phyloP scores from a whole-genome alignment of 2,329 filamentous ascomycete genomes.

The Elsinoe ampelina region DNA sequence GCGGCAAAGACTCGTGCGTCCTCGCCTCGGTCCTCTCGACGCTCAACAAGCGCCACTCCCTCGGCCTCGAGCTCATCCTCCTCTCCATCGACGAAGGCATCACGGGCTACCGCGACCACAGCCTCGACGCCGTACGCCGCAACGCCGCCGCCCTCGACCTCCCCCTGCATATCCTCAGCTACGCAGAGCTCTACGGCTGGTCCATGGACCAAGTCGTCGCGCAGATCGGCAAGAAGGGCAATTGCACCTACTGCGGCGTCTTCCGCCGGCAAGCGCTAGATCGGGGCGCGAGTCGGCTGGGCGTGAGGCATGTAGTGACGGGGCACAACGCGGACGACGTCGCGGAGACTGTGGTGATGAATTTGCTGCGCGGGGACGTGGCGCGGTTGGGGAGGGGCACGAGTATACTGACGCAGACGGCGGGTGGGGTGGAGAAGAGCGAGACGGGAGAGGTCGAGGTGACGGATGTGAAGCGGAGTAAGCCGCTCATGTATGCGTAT shows the following conservation, averaged over 20 bases:
- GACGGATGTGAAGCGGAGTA: slow-evolving; percentile 90
- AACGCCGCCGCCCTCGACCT: slow-evolving; percentile 88
- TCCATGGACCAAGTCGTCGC: slow-evolving; percentile 99
- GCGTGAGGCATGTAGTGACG: slow-evolving; percentile 87
- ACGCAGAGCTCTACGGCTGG: slow-evolving; percentile 92
- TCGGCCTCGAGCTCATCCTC: slow-evolving; percentile 75
- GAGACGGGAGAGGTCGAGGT: slow-evolving; percentile 18
- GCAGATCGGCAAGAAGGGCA: slow-evolving; percentile 93
- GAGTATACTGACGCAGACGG: slow-evolving; percentile 66
- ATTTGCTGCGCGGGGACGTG: slow-evolving; percentile 80
- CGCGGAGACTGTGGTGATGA: slow-evolving; percentile 97
- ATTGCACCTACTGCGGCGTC: slow-evolving; percentile 97
- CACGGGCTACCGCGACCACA: slow-evolving; percentile 92
- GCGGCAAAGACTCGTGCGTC: slow-evolving; percentile 95
- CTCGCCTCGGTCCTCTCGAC: slow-evolving; percentile 91
- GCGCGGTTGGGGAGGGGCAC: slow-evolving; percentile 81
- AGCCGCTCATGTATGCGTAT: slow-evolving; percentile 95
- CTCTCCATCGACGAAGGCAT: slow-evolving; percentile 96
- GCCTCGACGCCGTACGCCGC: slow-evolving; percentile 88
- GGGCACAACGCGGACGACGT: slow-evolving; percentile 97
- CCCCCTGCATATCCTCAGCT: slow-evolving; percentile 84
- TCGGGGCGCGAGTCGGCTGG: slow-evolving; percentile 76
- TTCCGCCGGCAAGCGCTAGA: slow-evolving; percentile 91
- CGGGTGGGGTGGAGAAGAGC: slow-evolving; percentile 24
- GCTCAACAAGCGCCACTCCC: slow-evolving; percentile 79